A percentile compares a stretch with the other conserved stretches of the same genome.
Evolutionary conservation across 495 filamentous ascomycete species (phyloP).

Genomic region (Trichoderma parareesei): DNA sequence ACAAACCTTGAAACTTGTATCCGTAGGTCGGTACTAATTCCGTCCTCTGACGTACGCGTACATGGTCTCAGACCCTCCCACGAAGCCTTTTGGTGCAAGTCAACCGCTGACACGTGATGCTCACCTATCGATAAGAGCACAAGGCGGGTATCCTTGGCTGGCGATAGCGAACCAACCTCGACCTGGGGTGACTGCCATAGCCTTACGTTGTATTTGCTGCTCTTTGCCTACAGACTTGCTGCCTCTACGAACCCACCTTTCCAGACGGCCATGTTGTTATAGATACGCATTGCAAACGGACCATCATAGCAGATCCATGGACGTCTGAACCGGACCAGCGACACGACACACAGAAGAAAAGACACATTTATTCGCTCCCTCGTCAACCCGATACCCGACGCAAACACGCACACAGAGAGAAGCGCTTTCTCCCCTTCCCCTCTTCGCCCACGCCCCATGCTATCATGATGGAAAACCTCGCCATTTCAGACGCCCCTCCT

Average conservation of each 20-base stretch:
- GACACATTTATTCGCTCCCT: background rate
- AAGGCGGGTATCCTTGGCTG: background rate
- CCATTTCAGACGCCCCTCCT: constrained; percentile 34
- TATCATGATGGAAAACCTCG: constrained; percentile 42
- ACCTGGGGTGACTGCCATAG: background rate
- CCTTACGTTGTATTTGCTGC: background rate
- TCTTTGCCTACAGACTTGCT: background rate
- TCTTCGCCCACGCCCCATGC: constrained; percentile 8
- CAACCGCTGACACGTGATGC: background rate
- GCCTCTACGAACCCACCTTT: background rate
- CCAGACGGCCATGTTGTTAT: background rate
- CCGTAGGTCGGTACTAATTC: background rate
- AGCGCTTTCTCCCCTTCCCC: background rate
- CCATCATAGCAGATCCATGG: background rate
- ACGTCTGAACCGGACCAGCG: background rate
- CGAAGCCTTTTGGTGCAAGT: background rate
- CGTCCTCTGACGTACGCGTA: background rate
- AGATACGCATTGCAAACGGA: background rate
- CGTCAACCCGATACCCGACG: no score
- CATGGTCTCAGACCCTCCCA: background rate
- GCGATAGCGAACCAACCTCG: background rate
- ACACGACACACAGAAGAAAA: background rate
- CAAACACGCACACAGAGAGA: no score
- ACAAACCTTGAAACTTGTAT: no score
- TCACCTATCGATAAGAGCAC: background rate